Base-by-base conservation (phyloP, 768 basidiomycete genomes). In the Dentipellis fragilis region DNA sequence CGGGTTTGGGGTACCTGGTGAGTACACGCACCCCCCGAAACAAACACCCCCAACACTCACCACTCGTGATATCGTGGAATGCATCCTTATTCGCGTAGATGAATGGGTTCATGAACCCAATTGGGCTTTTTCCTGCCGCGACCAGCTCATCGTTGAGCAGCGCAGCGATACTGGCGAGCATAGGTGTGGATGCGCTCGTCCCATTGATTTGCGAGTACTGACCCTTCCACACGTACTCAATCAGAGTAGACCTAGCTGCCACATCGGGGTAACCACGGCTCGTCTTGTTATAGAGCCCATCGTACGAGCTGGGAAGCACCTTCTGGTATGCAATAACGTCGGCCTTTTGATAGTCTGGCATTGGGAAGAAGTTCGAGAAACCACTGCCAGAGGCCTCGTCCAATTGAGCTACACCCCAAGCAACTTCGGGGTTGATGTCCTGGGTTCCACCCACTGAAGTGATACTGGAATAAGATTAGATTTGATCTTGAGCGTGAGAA, bases 381-480 rank as follows among this genome's bases (percentile, higher is more conserved):
- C 62, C 62, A 3, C 62, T 56, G 65, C 64, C n/a, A 64, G 66
- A 29, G 29, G 3, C 29, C 29, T 29, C 29, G 29, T 29, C 29
- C 29, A 29, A 6, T 29, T 29, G 3, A 29, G 29, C 29, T 29
- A 29, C 29, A 6, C 29, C 29, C 29, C 29, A 3, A 29, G 29
- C 29, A 29, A 29, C 29, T 29, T 29, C 29, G 6, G 29, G 29
- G 57, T 39, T 56, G 23, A 11, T 48, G 53, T 64, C 54, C 17
- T 62, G 62, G 8, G 72, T 71, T 1, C 68, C 68, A 29, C 71
- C 70, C 56, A 17, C 52, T 16, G 57, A 51, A 4, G 60, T 61
- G 14, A 61, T 52, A 14, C 53, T 54, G 35, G 52, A 71, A 38
- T 9, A 29, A 42, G 7, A n/a, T n/a, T 2, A 23, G 46, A 11